Conservation (phyloP, 2,329 filamentous ascomycete species). For the Fusarium graminum region DNA sequence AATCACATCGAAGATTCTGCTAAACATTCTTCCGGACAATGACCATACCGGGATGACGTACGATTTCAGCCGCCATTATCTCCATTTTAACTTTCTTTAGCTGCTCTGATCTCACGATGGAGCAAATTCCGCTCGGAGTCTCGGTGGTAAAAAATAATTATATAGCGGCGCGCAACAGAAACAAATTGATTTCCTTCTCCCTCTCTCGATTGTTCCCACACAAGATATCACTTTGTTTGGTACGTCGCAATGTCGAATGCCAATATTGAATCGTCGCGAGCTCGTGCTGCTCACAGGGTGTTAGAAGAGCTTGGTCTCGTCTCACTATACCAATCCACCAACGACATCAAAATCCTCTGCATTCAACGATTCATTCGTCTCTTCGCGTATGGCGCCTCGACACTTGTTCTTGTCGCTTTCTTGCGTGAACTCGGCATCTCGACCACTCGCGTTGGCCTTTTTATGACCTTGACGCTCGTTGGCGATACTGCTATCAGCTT, state of each 20-base stretch:
- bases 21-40: constrained; percentile 22
- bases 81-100: background rate
- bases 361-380: constrained; percentile 71
- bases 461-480: constrained; percentile 74
- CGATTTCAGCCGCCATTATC: background rate
- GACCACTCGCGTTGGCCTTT: constrained; percentile 68
- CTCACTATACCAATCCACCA: constrained; percentile 41
- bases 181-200: fast-evolving
- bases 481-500: constrained; percentile 72
- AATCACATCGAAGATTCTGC: background rate
- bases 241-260: background rate
- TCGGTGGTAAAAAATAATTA: constrained; percentile 23
- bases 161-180: background rate
- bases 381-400: constrained; percentile 72
- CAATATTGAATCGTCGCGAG: background rate
- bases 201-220: fast-evolving
- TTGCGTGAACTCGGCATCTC: constrained; percentile 64
- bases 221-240: background rate
- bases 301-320: constrained; percentile 48
- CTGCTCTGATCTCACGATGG: background rate
- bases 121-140: constrained; percentile 14
- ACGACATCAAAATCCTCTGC: constrained; percentile 64
- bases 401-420: constrained; percentile 69
- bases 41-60: background rate
- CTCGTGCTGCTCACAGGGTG: background rate